phyloP scores from a whole-genome alignment of 2,329 filamentous ascomycete genomes.

The Aspergillus hortae region DNA sequence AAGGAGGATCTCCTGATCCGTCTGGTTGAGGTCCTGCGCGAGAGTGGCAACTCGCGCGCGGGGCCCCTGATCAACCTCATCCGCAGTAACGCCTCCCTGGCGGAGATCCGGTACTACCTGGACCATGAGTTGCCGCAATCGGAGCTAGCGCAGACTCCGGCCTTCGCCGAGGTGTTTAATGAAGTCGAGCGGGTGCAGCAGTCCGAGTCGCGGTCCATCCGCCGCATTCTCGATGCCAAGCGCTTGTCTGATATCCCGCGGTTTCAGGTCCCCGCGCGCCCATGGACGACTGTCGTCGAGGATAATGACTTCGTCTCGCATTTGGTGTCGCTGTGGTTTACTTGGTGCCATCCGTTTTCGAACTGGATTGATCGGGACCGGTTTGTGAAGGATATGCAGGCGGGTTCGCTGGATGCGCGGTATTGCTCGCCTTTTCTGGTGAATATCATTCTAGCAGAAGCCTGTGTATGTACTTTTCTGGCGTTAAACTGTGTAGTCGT shows the following conservation, averaged over 20 bases:
- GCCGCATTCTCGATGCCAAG: constrained; percentile 15
- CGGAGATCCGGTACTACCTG: constrained; percentile 24
- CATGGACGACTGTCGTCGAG: constrained; percentile 26
- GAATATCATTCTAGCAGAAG: constrained; percentile 30
- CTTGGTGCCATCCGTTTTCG: constrained; percentile 27
- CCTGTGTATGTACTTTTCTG: constrained; percentile 23
- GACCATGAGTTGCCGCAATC: constrained; percentile 18
- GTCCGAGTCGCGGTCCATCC: constrained; percentile 13
- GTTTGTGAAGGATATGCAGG: constrained; percentile 34
- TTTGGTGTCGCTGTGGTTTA: constrained; percentile 30
- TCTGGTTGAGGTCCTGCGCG: constrained; percentile 21
- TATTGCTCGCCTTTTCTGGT: constrained; percentile 37
- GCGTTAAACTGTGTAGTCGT: neutral
- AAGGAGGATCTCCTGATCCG: constrained; percentile 22
- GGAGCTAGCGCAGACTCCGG: constrained; percentile 18
- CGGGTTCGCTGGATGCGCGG: constrained; percentile 19
- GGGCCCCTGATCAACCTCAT: constrained; percentile 23
- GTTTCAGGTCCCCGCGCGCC: constrained; percentile 23
- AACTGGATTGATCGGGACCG: constrained; percentile 31
- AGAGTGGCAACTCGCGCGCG: constrained; percentile 15
- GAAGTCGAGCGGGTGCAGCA: constrained; percentile 16
- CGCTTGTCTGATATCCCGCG: constrained; percentile 16
- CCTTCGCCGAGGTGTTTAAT: constrained; percentile 16
- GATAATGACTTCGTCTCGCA: constrained; percentile 29
- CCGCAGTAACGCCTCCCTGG: constrained; percentile 23